Evolutionary conservation across 257 asterid species (phyloP), one percentile per base, ranked within the genome.

Genomic region (Cinchona pubescens): DNA sequence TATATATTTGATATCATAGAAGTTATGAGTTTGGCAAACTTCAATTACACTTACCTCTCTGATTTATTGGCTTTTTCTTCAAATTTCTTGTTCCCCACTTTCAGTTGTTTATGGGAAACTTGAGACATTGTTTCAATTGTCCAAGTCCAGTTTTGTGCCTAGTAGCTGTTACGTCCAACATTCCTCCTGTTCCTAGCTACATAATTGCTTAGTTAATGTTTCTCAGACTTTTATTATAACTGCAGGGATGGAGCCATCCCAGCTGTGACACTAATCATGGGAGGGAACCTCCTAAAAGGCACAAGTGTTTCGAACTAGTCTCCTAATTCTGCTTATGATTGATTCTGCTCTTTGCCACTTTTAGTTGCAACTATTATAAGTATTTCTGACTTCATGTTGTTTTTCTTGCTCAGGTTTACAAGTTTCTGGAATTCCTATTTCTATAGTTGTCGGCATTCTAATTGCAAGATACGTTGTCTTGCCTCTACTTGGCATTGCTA

Each of bases 161-260:
- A 4, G 29, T 7, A 45, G 73, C 38, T 43, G 25, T 46, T 60
- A 68, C 46, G 42, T 68, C 59, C 0, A 7, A 34, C 30, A 7
- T 67, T 67, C 48, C 35, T 42, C 35, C 46, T 37, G 25, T 10
- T 23, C 21, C 42, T 27, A 49, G 53, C 27, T 48, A 7, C 56
- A 59, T 58, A 49, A 18, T 64, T 75, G 42, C 58, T 0, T 16
- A 67, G 11, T 29, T 32, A 53, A 51, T 23, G 37, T 40, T 65
- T 38, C 14, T 8, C n/a, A 13, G 27, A 56, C 10, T n/a, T 8
- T 45, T 8, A 30, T 27, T 16, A 32, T 64, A 37, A 68, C 63
- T 78, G 84, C 90, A 93, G 98, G 87, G 96, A 90, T 67, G 98
- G 96, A 73, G 90, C 98, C 71, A 91, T 93, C 79, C 97, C 98